Evolutionary conservation across 805 yeast genomes (phyloP), one percentile per base, ranked within the genome.

Genomic region (Ogataea trehalophila): DNA sequence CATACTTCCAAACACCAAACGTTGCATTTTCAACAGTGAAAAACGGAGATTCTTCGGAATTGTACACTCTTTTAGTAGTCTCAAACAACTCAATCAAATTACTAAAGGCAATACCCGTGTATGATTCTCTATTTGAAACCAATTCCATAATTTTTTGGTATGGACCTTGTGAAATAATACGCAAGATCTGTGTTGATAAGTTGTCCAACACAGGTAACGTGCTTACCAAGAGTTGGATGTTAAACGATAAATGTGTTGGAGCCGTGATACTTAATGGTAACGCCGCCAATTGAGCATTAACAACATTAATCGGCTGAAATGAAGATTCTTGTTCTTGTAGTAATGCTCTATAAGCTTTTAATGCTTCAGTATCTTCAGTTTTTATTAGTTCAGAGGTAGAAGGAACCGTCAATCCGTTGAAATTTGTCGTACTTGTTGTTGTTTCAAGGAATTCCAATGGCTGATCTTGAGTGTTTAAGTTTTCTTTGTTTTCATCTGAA

Each of bases 121-220:
- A 79, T 5, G 87, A 80, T 54, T 77, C 86, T 42, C 76, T 77
- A 54, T 73, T 79, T 36, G 89, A 77, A 2, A 87, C 87, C 35
- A 86, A 70, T 40, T 81, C 83, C 55, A 87, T 72, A 8, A 87
- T 79, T 43, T 85, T 87, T 58, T 87, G 88, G 59, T 85, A 85
- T 4, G 95, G 85, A 5, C 85, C 85, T 23, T 78, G 73, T 8
- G 87, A 85, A 36, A 90, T 78, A 2, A 84, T 72, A 51, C 94
- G 73, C 45, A 91, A 70, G 17, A 91, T 71, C 61, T 91, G 97
- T 1, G 90, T 79, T 0, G 96, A 80, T 45, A 91, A 72, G 55
- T 87, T 87, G 60, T 90, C 96, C 50, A 91, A 67, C 1, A 87
- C 77, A 0, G 95, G 91, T 38, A 90, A 66, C 0, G 90, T 76